Conservation (phyloP, 73 alveolate species). For the Tetrahymena thermophila region DNA sequence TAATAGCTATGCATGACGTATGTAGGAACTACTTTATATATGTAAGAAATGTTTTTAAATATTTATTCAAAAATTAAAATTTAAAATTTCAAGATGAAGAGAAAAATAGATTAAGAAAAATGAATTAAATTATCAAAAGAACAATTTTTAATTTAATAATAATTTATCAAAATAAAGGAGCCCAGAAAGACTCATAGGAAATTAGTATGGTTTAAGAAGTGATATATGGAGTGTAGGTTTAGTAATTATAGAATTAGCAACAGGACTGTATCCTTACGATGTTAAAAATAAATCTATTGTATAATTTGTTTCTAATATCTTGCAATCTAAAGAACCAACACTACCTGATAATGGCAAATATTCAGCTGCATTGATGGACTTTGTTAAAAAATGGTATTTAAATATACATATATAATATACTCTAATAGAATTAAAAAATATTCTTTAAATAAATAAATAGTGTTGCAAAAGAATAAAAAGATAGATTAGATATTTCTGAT, state of each 20-base stretch:
- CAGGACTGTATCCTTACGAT: slow-evolving; percentile 62
- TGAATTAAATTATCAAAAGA: no score
- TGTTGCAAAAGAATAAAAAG: neutral
- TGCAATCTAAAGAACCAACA: slow-evolving; percentile 18
- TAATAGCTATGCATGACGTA: slow-evolving; percentile 52
- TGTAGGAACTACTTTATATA: slow-evolving; percentile 72
- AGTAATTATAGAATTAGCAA: slow-evolving; percentile 70
- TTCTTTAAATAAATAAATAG: neutral
- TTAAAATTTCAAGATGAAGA: no score
- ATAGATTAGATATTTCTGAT: neutral
- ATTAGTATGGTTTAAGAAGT: slow-evolving; percentile 57
- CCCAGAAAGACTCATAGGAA: slow-evolving; percentile 73
- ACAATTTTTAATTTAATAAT: no score
- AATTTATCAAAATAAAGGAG: slow-evolving; percentile 46
- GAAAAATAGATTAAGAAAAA: no score
- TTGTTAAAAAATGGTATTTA: slow-evolving; percentile 25
- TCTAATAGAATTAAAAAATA: neutral
- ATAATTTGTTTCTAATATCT: slow-evolving; percentile 9
- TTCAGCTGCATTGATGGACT: slow-evolving; percentile 11
- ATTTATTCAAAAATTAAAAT: no score
- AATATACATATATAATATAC: neutral
- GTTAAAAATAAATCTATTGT: slow-evolving; percentile 16
- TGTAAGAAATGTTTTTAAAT: slow-evolving; percentile 19
- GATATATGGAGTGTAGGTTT: slow-evolving; percentile 88
- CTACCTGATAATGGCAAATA: slow-evolving; percentile 4